Percentiles rank a stretch among this genome's conserved stretches.
Evolutionary conservation across 495 filamentous ascomycete genomes (phyloP).

Genomic region (Pyrenula massariospora): DNA sequence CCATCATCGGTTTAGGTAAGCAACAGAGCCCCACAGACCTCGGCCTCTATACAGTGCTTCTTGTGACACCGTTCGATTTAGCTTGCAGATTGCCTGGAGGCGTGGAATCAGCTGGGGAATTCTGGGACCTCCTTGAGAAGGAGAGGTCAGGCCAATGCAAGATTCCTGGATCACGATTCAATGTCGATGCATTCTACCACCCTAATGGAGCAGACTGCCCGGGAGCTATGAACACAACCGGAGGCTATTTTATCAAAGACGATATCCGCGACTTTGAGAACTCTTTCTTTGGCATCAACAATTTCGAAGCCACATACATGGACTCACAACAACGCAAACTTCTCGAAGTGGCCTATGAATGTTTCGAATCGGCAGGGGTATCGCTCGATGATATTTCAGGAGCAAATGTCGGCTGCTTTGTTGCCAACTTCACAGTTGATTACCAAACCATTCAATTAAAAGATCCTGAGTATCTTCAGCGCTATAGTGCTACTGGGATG

Average conservation of each 20-base stretch:
- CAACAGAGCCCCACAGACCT: too few species aligned
- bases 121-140: conserved; percentile 31
- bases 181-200: conserved; percentile 17
- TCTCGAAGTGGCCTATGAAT: conserved; percentile 17
- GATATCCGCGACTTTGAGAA: conserved; percentile 35
- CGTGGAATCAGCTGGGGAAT: conserved; percentile 15
- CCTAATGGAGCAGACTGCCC: background rate
- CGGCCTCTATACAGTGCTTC: too few species aligned
- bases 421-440: conserved; percentile 21
- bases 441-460: conserved; percentile 16
- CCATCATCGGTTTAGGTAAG: too few species aligned
- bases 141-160: conserved; percentile 19
- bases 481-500: conserved; percentile 17
- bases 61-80: too few species aligned
- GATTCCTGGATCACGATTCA: conserved; percentile 26
- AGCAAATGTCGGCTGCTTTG: conserved; percentile 24
- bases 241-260: conserved; percentile 26
- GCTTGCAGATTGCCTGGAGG: conserved; percentile 38
- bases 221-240: background rate
- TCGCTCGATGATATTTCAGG: conserved; percentile 31
- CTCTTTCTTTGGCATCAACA: conserved; percentile 48
- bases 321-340: conserved; percentile 16
- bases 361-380: conserved; percentile 22
- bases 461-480: conserved; percentile 11
- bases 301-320: conserved; percentile 36